Conservation (phyloP, 177 flowering plant genomes). For the Vitis hybrid region DNA sequence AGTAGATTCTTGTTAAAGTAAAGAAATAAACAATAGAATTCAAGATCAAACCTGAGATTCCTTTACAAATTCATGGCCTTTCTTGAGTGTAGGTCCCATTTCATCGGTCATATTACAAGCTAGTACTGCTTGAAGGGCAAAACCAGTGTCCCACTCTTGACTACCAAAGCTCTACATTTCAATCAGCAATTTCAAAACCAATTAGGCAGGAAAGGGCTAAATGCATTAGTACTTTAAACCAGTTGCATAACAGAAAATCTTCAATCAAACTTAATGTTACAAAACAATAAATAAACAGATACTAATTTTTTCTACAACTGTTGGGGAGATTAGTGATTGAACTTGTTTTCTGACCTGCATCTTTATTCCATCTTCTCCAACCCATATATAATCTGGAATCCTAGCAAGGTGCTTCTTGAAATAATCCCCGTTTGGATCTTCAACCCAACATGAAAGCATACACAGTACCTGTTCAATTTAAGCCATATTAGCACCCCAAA, state of each 20-base stretch:
- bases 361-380: slow-evolving; percentile 58
- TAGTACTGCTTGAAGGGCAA: slow-evolving; percentile 41
- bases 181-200: too few relatives aligned
- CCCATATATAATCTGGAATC: slow-evolving; percentile 39
- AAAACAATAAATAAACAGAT: too few relatives aligned
- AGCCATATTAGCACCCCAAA: not conserved
- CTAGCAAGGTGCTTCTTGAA: slow-evolving; percentile 44
- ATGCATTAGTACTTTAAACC: not conserved
- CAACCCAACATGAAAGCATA: slow-evolving; percentile 64
- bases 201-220: not conserved
- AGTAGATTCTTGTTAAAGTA: not conserved
- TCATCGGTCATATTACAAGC: slow-evolving; percentile 35
- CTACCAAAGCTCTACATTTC: slow-evolving; percentile 36
- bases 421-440: slow-evolving; percentile 41
- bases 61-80: slow-evolving; percentile 39
- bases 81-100: slow-evolving; percentile 27
- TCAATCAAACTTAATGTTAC: too few relatives aligned
- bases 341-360: not conserved
- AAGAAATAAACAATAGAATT: not conserved
- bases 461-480: slow-evolving; percentile 23
- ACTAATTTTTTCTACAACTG: too few relatives aligned
- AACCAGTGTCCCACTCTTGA: slow-evolving; percentile 42
- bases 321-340: too few relatives aligned
- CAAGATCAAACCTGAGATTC: slow-evolving; percentile 33
- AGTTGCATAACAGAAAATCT: too few relatives aligned